Base-by-base conservation (phyloP, 1,284 basidiomycete genomes). In the Salmacisia buchloeana region DNA sequence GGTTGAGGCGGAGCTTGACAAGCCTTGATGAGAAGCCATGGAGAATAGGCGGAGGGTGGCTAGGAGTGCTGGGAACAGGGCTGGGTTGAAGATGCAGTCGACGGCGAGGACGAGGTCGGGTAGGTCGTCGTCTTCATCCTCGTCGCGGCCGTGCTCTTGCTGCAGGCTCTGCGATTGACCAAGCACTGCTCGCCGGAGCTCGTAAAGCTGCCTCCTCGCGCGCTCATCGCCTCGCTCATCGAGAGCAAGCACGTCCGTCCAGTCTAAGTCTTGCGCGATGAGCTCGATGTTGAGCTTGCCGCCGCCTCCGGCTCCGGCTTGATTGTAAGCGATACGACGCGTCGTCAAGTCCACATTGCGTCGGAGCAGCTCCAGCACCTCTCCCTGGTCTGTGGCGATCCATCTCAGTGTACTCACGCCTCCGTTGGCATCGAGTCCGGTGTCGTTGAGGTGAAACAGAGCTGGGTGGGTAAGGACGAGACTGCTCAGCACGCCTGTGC, bases 31-130 rank as follows among this genome's bases (percentile, higher is more conserved):
- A 7, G 35, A 38, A 12, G 65, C 66, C 12, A 63, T 33, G 2
- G 68, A 68, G 34, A 76, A 69, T 2, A 71, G 57, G 35, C 69
- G 63, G 33, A 79, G 52, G 0, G 76, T 72, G 12, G 68, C 64
- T 12, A 78, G 52, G 3, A 79, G 65, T 13, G 76, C 65, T 2
- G 61, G 39, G 43, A 78, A 75, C 10, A 79, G 63, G 4, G 60
- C 58, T 2, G 76, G 75, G 36, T 77, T 78, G 66, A 72, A 77
- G 62, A 77, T 70, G 65, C 72, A 74, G 52, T 77, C 73, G 49
- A 70, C 63, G 58, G 72, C 72, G 36, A 75, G 33, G 39, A 75
- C 64, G 21, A 74, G 25, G n/a, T 72, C 70, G 3, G 65, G 65
- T 4, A 6, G 10, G 6, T 33, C 6, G 5, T 34, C 34, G 3